These are phyloP conservation scores for Trametes cinnabarina DNA, from an alignment of 768 basidiomycete species.

Conservation along the genomic window DNA sequence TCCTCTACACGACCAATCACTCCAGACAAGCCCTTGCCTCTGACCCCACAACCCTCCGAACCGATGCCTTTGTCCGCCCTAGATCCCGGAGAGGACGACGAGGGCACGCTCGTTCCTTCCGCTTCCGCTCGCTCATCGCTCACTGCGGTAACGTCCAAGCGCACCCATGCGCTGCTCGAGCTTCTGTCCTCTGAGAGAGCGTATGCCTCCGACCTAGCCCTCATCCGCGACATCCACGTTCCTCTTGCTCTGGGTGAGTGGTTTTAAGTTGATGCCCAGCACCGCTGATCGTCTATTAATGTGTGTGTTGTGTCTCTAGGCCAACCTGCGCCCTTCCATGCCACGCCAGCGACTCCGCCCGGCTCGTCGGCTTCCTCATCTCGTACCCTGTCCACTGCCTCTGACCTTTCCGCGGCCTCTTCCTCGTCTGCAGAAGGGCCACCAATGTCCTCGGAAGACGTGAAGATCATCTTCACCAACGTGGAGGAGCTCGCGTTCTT, in stretches of 20 bases:
- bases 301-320: constrained; percentile 30
- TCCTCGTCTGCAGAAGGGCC: constrained; percentile 34
- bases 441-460: constrained; percentile 72
- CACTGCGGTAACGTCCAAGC: constrained; percentile 49
- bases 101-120: constrained; percentile 20
- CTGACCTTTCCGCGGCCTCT: constrained; percentile 40
- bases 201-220: constrained; percentile 79
- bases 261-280: background rate
- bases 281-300: constrained; percentile 15
- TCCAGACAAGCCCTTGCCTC: constrained; percentile 35
- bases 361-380: constrained; percentile 53
- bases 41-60: constrained; percentile 26
- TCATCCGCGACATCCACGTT: constrained; percentile 76
- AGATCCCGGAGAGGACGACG: constrained; percentile 10
- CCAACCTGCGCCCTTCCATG: constrained; percentile 40
- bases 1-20: constrained; percentile 24
- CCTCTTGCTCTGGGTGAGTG: constrained; percentile 71
- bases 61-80: constrained; percentile 11
- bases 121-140: constrained; percentile 14
- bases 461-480: constrained; percentile 73
- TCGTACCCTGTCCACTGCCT: constrained; percentile 51
- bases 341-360: constrained; percentile 34
- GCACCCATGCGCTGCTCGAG: constrained; percentile 75
- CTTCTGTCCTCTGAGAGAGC: constrained; percentile 76
- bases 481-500: constrained; percentile 72